Evolutionary conservation across 2,329 filamentous ascomycete genomes (phyloP).

Genomic region (Mycosphaerella arachidis): DNA sequence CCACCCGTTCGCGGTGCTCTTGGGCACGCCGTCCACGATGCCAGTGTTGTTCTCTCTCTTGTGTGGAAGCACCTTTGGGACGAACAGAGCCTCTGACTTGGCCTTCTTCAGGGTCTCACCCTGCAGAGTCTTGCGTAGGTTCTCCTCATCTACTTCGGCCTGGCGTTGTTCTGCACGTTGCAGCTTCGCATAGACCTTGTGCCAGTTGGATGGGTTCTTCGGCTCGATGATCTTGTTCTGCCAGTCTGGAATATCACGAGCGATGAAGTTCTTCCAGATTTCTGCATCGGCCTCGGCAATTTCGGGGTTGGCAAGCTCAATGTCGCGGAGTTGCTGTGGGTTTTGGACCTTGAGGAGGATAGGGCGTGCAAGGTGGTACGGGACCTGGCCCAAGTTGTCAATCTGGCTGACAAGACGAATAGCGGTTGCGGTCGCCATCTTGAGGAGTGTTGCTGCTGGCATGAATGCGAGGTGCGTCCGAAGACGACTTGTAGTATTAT

Average conservation of each 20-base stretch:
- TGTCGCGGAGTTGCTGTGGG: constrained; percentile 63
- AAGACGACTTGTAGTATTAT: not conserved
- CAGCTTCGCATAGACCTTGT: constrained; percentile 62
- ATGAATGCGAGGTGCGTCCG: constrained; percentile 14
- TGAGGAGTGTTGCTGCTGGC: constrained; percentile 34
- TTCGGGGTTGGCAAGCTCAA: constrained; percentile 75
- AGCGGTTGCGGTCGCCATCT: constrained; percentile 38
- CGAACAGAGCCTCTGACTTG: constrained; percentile 44
- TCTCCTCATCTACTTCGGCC: constrained; percentile 30
- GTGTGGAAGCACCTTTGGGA: constrained; percentile 21
- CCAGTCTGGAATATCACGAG: constrained; percentile 66
- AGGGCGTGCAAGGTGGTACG: constrained; percentile 60
- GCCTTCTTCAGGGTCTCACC: constrained; percentile 55
- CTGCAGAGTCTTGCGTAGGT: constrained; percentile 52
- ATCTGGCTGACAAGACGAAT: constrained; percentile 47
- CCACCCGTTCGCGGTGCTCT: not conserved
- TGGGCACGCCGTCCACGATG: constrained; percentile 18
- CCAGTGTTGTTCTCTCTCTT: constrained; percentile 14
- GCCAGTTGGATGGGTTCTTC: constrained; percentile 66
- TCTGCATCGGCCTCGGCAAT: constrained; percentile 65
- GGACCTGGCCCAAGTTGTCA: constrained; percentile 66
- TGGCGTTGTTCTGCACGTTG: constrained; percentile 38
- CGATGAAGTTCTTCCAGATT: constrained; percentile 76
- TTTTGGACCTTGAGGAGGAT: constrained; percentile 69
- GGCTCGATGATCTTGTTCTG: constrained; percentile 60